Evolutionary conservation across 805 yeast genomes (phyloP), one percentile per base, ranked within the genome.

Genomic region (Komagataella populi): DNA sequence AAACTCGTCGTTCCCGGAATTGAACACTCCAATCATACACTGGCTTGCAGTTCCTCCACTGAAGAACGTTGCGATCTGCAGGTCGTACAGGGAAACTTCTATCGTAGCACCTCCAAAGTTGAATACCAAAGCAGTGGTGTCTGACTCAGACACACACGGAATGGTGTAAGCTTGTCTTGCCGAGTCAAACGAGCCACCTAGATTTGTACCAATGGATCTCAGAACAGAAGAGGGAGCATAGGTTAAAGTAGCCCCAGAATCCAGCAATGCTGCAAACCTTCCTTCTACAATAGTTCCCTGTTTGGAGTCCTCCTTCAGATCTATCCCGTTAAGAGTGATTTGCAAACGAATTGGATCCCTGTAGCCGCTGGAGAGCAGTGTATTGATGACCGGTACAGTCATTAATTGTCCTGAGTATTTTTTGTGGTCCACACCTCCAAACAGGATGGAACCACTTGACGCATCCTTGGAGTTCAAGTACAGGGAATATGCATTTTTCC

Each of bases 401-500:
- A 70, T 62, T 44, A 82, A 61, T 30, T 62, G 55, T 14, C 88
- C 89, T 0, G 64, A 51, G 61, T 77, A 82, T 64, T 83, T 83
- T 44, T 77, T 72, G 53, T 74, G 76, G 59, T 84, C 91, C 23
- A 81, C 73, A 30, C 83, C 93, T 48, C 93, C 91, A 68, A 85
- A 85, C 49, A 84, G 62, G 18, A 84, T 69, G n/a, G 72, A 64
- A 5, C 88, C 90, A 1, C 68, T 54, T 4, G 58, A 48, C 0
- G 77, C 66, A 43, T 65, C 64, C 18, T 61, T 57, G 3, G 66
- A 64, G 56, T 80, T 75, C 63, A 86, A 70, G 58, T 70, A 84
- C 51, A 86, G 67, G 0, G 91, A 84, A 62, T 83, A 86, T 1
- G 77, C 77, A 45, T 71, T 70, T 49, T 74, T 72, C 47, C 72